Conservation (phyloP, 371 early-diverging fungal genomes). For the Umbelopsis sp. region DNA sequence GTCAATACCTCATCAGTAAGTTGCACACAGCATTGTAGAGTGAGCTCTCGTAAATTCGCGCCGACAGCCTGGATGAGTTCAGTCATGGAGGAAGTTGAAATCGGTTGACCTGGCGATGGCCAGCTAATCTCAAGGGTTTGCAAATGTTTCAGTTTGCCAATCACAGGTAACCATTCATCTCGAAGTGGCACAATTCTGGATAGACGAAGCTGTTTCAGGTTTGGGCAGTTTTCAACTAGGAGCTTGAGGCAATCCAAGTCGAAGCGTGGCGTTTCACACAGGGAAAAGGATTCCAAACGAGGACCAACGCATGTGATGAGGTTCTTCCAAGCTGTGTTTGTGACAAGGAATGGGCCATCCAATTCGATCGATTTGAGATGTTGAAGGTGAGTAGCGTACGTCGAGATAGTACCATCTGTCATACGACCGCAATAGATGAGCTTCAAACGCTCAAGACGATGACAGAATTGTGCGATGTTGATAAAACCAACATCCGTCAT, state of each 20-base stretch:
- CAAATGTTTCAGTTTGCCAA: slow-evolving; percentile 43
- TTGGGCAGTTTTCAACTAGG: slow-evolving; percentile 56
- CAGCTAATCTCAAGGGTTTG: slow-evolving; percentile 52
- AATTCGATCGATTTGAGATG: slow-evolving; percentile 62
- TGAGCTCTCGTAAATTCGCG: slow-evolving; percentile 53
- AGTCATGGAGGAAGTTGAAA: slow-evolving; percentile 46
- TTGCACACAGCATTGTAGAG: slow-evolving; percentile 56
- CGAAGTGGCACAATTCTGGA: slow-evolving; percentile 55
- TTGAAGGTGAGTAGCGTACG: slow-evolving; percentile 50
- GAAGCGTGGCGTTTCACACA: slow-evolving; percentile 70
- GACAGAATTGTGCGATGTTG: slow-evolving; percentile 69
- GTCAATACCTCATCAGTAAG: slow-evolving; percentile 60
- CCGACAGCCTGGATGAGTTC: slow-evolving; percentile 58
- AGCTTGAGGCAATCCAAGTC: slow-evolving; percentile 49
- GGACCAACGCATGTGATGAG: slow-evolving; percentile 60
- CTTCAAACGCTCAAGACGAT: slow-evolving; percentile 57
- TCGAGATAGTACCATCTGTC: slow-evolving; percentile 54
- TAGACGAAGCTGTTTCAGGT: slow-evolving; percentile 62
- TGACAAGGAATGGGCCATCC: slow-evolving; percentile 76
- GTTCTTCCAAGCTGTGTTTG: slow-evolving; percentile 58
- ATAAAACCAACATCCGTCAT: slow-evolving; percentile 59
- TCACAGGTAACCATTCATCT: slow-evolving; percentile 49
- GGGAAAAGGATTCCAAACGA: slow-evolving; percentile 57
- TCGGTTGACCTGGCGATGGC: slow-evolving; percentile 28
- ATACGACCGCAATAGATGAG: slow-evolving; percentile 83